phyloP scores from a whole-genome alignment of 495 filamentous ascomycete species.

The Podospora conica region DNA sequence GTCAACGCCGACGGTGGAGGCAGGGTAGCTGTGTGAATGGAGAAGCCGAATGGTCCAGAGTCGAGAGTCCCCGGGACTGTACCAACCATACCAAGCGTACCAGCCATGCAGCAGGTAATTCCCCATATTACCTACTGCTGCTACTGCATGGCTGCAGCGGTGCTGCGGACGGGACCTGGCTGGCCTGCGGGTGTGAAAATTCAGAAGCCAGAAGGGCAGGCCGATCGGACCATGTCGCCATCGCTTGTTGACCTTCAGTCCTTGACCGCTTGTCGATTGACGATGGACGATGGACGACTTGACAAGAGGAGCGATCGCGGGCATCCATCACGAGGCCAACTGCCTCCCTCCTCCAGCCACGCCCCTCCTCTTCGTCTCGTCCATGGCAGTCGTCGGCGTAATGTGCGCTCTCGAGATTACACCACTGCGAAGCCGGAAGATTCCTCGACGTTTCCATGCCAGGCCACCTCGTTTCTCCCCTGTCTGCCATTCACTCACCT shows the following conservation, averaged over 20 bases:
- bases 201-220: background rate
- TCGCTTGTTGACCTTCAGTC: conserved; percentile 4
- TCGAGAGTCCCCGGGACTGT: background rate
- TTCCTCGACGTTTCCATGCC: conserved; percentile 2
- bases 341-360: background rate
- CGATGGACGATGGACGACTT: background rate
- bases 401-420: background rate
- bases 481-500: background rate
- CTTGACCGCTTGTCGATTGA: background rate
- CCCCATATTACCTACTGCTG: background rate
- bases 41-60: conserved; percentile 3
- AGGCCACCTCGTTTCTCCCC: background rate
- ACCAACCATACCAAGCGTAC: background rate
- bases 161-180: background rate
- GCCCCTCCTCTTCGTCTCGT: background rate
- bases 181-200: background rate
- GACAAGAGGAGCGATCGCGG: conserved; percentile 2
- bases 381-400: background rate
- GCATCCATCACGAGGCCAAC: background rate
- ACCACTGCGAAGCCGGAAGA: conserved; percentile 5
- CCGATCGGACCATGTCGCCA: conserved; percentile 17
- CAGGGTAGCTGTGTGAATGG: background rate
- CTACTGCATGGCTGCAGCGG: background rate
- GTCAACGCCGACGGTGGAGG: background rate
- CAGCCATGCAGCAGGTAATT: background rate